Conservation (phyloP, 179 eudicot genomes). For the Spinacia oleracea region DNA sequence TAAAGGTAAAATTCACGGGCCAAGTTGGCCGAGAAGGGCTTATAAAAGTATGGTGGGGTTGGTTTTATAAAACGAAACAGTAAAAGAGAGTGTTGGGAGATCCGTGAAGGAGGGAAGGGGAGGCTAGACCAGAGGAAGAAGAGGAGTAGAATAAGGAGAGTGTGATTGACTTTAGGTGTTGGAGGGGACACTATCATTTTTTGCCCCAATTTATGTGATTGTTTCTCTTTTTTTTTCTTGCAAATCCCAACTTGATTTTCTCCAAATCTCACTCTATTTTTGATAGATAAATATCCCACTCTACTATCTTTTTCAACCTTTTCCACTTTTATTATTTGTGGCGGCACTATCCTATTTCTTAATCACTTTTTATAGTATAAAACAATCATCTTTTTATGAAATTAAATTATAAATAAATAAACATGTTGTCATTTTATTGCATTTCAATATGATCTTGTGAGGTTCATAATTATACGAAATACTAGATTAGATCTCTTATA, state of each 20-base stretch:
- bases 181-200: slow-evolving; percentile 18
- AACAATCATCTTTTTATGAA: too few species aligned
- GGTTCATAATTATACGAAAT: too few species aligned
- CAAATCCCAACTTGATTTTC: slow-evolving; percentile 21
- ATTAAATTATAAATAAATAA: too few species aligned
- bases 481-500: too few species aligned
- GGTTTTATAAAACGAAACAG: background rate
- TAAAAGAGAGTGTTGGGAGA: slow-evolving; percentile 15
- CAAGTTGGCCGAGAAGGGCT: background rate
- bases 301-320: slow-evolving; percentile 1
- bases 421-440: too few species aligned
- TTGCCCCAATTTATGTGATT: slow-evolving; percentile 14
- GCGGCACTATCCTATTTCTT: background rate
- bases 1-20: too few species aligned
- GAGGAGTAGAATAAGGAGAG: background rate
- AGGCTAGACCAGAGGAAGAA: background rate
- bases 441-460: too few species aligned
- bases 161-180: slow-evolving; percentile 22
- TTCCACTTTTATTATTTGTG: background rate
- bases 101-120: slow-evolving; percentile 17
- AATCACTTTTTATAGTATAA: background rate
- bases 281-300: slow-evolving; percentile 5
- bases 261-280: background rate
- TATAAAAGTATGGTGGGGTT: slow-evolving; percentile 4
- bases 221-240: background rate